Conservation (phyloP, 768 basidiomycete species). For the Mycena indigotica region DNA sequence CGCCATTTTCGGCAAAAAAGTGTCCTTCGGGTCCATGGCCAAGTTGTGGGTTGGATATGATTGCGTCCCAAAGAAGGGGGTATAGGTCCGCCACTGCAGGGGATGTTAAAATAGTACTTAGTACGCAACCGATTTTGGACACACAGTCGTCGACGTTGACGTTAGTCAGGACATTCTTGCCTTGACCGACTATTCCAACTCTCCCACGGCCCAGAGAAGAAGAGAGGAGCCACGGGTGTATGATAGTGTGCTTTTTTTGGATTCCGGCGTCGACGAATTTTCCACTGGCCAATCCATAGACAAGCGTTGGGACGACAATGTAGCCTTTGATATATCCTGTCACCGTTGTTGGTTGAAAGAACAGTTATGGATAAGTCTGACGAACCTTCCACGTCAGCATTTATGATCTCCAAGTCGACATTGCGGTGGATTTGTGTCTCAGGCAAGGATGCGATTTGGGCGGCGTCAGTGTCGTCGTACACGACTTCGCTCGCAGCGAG, state of each 20-base stretch:
- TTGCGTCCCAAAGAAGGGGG: slow-evolving; percentile 19
- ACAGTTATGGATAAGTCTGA: background rate
- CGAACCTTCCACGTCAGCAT: slow-evolving; percentile 42
- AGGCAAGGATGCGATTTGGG: slow-evolving; percentile 36
- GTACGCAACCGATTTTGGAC: background rate
- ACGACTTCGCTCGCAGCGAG: slow-evolving; percentile 27
- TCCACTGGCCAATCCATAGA: slow-evolving; percentile 27
- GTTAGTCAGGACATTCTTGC: slow-evolving; percentile 32
- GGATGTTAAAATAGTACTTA: background rate
- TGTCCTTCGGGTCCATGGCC: slow-evolving; percentile 28
- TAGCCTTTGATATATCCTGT: slow-evolving; percentile 30
- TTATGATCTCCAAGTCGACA: slow-evolving; percentile 39
- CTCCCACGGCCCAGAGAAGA: slow-evolving; percentile 35
- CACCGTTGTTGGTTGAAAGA: background rate
- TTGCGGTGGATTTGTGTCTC: slow-evolving; percentile 38
- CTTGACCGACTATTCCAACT: slow-evolving; percentile 27
- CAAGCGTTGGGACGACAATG: slow-evolving; percentile 30
- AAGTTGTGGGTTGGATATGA: slow-evolving; percentile 14
- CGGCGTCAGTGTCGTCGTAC: slow-evolving; percentile 40
- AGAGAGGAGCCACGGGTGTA: slow-evolving; percentile 42
- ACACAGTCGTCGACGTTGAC: slow-evolving; percentile 28
- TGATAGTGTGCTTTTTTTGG: slow-evolving; percentile 39
- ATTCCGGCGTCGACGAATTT: slow-evolving; percentile 36
- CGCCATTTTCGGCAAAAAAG: slow-evolving; percentile 28
- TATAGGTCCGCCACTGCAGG: slow-evolving; percentile 23